These are phyloP conservation scores for Pichia sp. DNA, from an alignment of 1,139 yeast genomes.

Conservation along the genomic window DNA sequence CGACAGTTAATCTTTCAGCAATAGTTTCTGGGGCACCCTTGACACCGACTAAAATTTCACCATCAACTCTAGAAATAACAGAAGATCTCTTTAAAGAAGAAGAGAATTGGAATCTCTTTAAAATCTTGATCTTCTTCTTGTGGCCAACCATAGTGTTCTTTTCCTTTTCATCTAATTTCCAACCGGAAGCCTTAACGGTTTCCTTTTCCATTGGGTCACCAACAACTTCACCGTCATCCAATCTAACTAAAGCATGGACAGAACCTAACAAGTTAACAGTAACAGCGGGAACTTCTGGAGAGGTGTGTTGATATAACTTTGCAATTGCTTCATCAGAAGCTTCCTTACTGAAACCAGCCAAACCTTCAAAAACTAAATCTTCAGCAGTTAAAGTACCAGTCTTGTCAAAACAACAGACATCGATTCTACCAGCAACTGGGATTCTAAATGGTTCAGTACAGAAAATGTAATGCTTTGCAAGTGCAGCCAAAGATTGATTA, in stretches of 20 bases:
- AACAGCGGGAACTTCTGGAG: constrained; percentile 54
- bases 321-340: constrained; percentile 50
- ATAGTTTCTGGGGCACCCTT: constrained; percentile 99
- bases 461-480: constrained; percentile 83
- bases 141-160: constrained; percentile 58
- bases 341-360: constrained; percentile 71
- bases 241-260: constrained; percentile 91
- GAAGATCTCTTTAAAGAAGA: constrained; percentile 95
- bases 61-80: constrained; percentile 66
- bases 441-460: constrained; percentile 99
- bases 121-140: constrained; percentile 59
- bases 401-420: constrained; percentile 97
- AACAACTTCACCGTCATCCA: constrained; percentile 95
- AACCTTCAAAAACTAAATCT: constrained; percentile 93
- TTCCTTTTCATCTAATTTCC: constrained; percentile 66
- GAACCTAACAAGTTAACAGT: constrained; percentile 83
- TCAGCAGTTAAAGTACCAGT: constrained; percentile 99
- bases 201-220: constrained; percentile 99
- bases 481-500: constrained; percentile 82
- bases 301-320: constrained; percentile 51
- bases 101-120: constrained; percentile 96
- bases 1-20: constrained; percentile 65
- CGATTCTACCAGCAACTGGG: constrained; percentile 97
- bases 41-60: constrained; percentile 72
- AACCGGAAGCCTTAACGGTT: constrained; percentile 82